Percentiles rank a stretch among this genome's conserved stretches.
Evolutionary conservation across 2,329 filamentous ascomycete genomes (phyloP).

Genomic region (Beauveria medogensis): DNA sequence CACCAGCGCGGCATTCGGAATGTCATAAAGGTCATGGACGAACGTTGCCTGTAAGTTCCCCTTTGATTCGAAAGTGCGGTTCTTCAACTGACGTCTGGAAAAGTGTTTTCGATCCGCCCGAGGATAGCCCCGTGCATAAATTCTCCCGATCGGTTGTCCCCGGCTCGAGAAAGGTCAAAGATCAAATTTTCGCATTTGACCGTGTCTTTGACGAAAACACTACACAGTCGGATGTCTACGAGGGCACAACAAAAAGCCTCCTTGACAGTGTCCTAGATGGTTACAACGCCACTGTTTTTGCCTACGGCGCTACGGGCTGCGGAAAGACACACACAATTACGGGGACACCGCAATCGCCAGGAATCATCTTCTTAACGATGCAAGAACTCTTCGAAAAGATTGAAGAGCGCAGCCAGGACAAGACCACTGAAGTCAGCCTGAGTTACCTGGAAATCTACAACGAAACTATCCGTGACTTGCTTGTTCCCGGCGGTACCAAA

Average conservation of each 20-base stretch:
- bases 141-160: conserved; percentile 77
- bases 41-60: conserved; percentile 76
- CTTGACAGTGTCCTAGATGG: conserved; percentile 93
- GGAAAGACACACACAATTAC: conserved; percentile 98
- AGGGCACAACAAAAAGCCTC: conserved; percentile 80
- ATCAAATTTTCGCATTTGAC: conserved; percentile 96
- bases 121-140: conserved; percentile 84
- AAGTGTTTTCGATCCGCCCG: conserved; percentile 93
- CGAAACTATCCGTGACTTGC: conserved; percentile 90
- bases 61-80: background rate
- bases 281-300: conserved; percentile 98
- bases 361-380: conserved; percentile 98
- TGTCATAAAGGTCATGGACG: conserved; percentile 93
- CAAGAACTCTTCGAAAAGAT: conserved; percentile 98
- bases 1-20: conserved; percentile 78
- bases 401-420: conserved; percentile 74
- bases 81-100: conserved; percentile 5
- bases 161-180: conserved; percentile 85
- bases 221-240: conserved; percentile 87
- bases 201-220: conserved; percentile 94
- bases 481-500: conserved; percentile 79
- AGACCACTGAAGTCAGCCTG: conserved; percentile 80
- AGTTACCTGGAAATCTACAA: conserved; percentile 99
- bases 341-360: conserved; percentile 83
- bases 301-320: conserved; percentile 94